Evolutionary conservation across 2,329 filamentous ascomycete species (phyloP).

Genomic region (Diaporthe caulivora): DNA sequence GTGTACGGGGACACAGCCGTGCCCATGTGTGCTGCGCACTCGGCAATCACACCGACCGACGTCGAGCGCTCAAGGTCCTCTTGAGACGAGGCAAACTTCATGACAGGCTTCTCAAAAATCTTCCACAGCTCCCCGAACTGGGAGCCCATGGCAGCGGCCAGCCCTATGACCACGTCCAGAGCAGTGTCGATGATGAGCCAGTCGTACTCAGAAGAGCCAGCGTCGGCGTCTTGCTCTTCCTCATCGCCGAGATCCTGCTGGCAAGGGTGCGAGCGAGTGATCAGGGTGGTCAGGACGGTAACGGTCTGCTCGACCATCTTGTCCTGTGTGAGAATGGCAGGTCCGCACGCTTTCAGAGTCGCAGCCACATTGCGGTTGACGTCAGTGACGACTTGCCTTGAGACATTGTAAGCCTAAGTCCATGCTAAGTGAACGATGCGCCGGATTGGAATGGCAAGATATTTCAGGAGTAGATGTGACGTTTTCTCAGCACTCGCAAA

Average conservation of each 20-base stretch:
- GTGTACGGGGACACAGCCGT: slow-evolving; percentile 86
- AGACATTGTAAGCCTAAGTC: slow-evolving; percentile 52
- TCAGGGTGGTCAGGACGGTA: slow-evolving; percentile 80
- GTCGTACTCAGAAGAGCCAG: slow-evolving; percentile 94
- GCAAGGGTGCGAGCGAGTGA: slow-evolving; percentile 91
- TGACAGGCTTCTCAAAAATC: slow-evolving; percentile 91
- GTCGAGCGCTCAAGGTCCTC: slow-evolving; percentile 91
- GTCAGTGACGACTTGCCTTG: slow-evolving; percentile 88
- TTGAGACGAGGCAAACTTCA: slow-evolving; percentile 88
- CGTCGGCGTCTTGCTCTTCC: slow-evolving; percentile 79
- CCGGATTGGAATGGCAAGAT: slow-evolving; percentile 45
- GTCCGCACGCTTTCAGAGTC: slow-evolving; percentile 90
- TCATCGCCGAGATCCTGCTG: slow-evolving; percentile 90
- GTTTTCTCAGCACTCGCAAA: slow-evolving; percentile 91
- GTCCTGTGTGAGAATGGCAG: slow-evolving; percentile 81
- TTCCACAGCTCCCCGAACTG: slow-evolving; percentile 93
- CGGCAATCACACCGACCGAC: slow-evolving; percentile 91
- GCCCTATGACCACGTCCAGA: slow-evolving; percentile 87
- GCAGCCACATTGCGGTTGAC: slow-evolving; percentile 95
- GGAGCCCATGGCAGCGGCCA: slow-evolving; percentile 83
- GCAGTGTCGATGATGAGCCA: slow-evolving; percentile 97
- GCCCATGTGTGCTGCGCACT: slow-evolving; percentile 89
- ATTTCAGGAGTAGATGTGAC: slow-evolving; percentile 68
- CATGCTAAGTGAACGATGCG: slow-evolving; percentile 38
- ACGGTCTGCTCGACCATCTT: slow-evolving; percentile 82